Conservation (phyloP, 305 asterid genomes). For the Fraxinus nigra region DNA sequence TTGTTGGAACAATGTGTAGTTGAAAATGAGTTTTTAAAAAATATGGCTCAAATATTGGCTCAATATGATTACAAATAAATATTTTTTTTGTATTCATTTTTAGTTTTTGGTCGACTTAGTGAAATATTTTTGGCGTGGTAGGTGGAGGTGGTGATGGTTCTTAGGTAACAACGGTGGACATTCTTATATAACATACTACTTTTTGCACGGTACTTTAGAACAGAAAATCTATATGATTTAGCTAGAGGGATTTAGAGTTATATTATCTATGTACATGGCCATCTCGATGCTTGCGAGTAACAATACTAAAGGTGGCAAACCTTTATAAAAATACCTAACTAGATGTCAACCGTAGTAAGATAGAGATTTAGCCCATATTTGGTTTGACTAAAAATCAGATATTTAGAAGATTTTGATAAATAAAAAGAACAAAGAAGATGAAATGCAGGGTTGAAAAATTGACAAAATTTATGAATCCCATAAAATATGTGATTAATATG, state of each 20-base stretch:
- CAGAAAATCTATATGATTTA: not conserved
- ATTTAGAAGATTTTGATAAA: too few species aligned
- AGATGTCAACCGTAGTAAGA: not conserved
- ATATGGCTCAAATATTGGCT: not conserved
- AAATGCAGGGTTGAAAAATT: too few species aligned
- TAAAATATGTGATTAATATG: too few species aligned
- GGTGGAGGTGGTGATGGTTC: too few species aligned
- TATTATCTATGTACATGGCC: not conserved
- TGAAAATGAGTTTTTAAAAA: not conserved
- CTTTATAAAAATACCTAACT: not conserved
- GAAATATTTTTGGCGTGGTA: too few species aligned
- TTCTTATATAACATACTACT: not conserved
- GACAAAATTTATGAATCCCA: too few species aligned
- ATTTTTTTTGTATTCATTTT: too few species aligned
- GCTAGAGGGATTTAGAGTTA: not conserved
- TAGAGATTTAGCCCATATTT: not conserved
- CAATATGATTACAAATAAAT: too few species aligned
- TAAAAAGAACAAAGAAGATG: too few species aligned
- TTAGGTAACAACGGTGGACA: not conserved
- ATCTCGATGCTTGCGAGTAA: not conserved
- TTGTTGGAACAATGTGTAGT: too few species aligned
- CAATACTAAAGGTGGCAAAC: not conserved
- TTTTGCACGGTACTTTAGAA: not conserved
- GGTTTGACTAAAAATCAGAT: too few species aligned
- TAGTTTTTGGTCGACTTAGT: too few species aligned